A percentile compares a stretch with the other conserved stretches of the same genome.
These are phyloP conservation scores for Neocallimastix lanati DNA, from an alignment of 192 early-diverging fungal genomes.

Conservation along the genomic window DNA sequence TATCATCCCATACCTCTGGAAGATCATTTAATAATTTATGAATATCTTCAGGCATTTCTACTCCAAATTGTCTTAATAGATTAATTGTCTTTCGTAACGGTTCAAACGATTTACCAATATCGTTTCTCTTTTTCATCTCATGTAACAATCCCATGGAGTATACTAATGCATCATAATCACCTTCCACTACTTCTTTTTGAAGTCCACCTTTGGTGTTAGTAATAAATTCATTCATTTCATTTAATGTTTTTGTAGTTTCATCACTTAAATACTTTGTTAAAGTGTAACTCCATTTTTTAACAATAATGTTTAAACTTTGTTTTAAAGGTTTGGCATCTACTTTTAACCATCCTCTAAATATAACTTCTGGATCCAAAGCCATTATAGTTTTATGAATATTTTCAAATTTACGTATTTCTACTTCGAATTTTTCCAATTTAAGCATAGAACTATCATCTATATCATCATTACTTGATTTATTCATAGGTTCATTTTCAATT, in stretches of 20 bases:
- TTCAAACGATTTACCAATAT: constrained; percentile 42
- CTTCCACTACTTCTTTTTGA: constrained; percentile 33
- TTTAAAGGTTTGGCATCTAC: constrained; percentile 39
- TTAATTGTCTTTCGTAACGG: constrained; percentile 45
- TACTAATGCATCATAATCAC: constrained; percentile 35
- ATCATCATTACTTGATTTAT: neutral
- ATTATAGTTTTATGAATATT: constrained; percentile 42
- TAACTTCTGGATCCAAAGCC: constrained; percentile 38
- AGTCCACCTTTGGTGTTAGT: constrained; percentile 33
- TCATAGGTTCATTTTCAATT: neutral
- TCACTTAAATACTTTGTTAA: constrained; percentile 41
- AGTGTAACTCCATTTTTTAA: constrained; percentile 51
- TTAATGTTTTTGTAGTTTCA: constrained; percentile 30
- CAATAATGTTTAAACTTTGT: constrained; percentile 38
- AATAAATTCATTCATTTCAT: constrained; percentile 38
- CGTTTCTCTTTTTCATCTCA: constrained; percentile 33
- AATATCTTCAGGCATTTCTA: constrained; percentile 44
- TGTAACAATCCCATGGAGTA: constrained; percentile 40
- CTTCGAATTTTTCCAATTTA: constrained; percentile 46
- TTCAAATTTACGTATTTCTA: constrained; percentile 44
- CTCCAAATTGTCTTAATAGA: constrained; percentile 36
- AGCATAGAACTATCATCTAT: constrained; percentile 8
- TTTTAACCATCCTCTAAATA: constrained; percentile 40
- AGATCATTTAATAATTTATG: constrained; percentile 45
- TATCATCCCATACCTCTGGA: constrained; percentile 46